phyloP scores from a whole-genome alignment of 805 yeast genomes.

The Candida nanaspora region DNA sequence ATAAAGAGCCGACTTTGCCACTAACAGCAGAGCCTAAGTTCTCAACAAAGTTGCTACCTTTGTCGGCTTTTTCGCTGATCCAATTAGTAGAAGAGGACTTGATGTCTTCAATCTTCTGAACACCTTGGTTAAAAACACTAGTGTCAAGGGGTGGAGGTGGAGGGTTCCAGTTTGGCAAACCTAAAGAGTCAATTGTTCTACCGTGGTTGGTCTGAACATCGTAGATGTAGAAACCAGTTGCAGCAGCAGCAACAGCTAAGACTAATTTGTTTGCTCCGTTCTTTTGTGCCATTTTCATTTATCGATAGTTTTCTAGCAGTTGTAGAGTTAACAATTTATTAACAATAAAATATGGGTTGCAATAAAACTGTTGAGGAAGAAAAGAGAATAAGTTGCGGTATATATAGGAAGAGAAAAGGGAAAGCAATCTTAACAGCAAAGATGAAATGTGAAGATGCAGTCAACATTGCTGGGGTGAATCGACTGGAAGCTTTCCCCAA shows the following conservation, averaged over 20 bases:
- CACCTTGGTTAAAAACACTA: constrained; percentile 9
- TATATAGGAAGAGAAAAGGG: not conserved
- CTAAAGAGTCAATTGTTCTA: constrained; percentile 15
- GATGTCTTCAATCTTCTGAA: constrained; percentile 13
- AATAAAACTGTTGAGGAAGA: not conserved
- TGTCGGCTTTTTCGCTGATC: constrained; percentile 13
- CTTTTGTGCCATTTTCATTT: constrained; percentile 10
- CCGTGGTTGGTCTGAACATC: constrained; percentile 22
- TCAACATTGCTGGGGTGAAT: too few relatives aligned
- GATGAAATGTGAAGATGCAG: too few relatives aligned
- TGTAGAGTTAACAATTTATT: too few relatives aligned
- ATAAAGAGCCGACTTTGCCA: constrained; percentile 10
- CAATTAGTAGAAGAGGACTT: constrained; percentile 13
- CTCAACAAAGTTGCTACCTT: constrained; percentile 8
- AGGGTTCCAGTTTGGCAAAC: constrained; percentile 22
- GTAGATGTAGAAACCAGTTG: constrained; percentile 20
- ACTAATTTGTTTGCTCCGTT: constrained; percentile 7
- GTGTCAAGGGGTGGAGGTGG: constrained; percentile 5
- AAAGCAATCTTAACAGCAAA: too few relatives aligned
- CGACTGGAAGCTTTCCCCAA: too few relatives aligned
- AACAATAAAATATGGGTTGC: too few relatives aligned
- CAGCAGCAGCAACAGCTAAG: constrained; percentile 17
- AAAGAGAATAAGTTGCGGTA: not conserved
- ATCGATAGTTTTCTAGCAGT: constrained; percentile 1
- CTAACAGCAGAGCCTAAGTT: constrained; percentile 8